Evolutionary conservation across 202 grass and related monocot genomes (phyloP), one percentile per base, ranked within the genome.

Genomic region (Hordeum pubiflorum): DNA sequence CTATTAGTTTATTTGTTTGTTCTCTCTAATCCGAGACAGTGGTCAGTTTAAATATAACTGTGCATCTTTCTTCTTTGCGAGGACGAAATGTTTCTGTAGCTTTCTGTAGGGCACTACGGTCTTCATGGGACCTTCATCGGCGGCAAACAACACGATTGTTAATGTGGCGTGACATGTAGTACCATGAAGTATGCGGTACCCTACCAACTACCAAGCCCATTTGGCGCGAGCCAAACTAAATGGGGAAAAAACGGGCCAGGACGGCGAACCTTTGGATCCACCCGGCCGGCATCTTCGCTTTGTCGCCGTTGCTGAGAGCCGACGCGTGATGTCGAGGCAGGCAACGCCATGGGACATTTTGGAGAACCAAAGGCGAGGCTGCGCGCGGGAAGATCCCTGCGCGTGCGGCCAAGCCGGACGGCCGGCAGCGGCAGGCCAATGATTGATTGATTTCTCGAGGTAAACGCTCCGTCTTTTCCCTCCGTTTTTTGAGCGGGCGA

Each of bases 281-380:
- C 63, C 10, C 46, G 36, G 13, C 31, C 77, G 38, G 22, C 60
- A 31, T 58, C 6, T 75, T 43, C 59, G 69, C 57, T 34, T 84
- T 76, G 86, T 84, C 44, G 69, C 7, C 70, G 75, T 75, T 55
- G 81, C 54, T 58, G 23, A 72, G 55, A 65, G 67, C 41, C 32
- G 15, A 32, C 58, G 37, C 48, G 34, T 29, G 44, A 79, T 46
- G 41, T 84, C 60, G 63, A 76, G 57, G 69, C 39, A 75, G 43
- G 18, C 4, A 22, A 58, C 24, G 18, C 17, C 46, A 13, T 1
- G 32, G 18, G 48, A 27, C 27, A 6, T 36, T 33, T 54, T 60
- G 12, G 10, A 44, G 58, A 39, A 29, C 11, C 11, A n/a, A 1
- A 39, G 9, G 2, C 7, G 22, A 40, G 64, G 33, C 17, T 52